Evolutionary conservation across 805 yeast genomes (phyloP), one percentile per base, ranked within the genome.

Genomic region (Wickerhamiella azyma): DNA sequence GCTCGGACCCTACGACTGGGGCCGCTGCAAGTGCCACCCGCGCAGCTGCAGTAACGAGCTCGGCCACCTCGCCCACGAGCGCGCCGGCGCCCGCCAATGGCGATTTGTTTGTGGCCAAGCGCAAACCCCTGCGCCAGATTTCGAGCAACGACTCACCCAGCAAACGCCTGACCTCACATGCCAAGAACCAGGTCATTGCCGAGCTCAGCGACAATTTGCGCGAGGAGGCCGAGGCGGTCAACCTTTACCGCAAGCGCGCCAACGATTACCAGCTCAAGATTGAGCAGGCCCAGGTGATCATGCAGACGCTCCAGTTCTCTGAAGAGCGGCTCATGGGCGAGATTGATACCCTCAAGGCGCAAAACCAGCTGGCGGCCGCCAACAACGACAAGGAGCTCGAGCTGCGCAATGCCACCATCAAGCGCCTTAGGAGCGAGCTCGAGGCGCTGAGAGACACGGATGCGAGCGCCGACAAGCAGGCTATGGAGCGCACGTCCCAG

Each of bases 211-310:
- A 78, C 16, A 76, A 74, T 47, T 61, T 81, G 19, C 77, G 78
- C 39, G 71, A 79, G 2, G 61, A 80, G 13, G 68, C 67, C 35
- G 69, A 72, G 33, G 70, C 74, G 26, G 64, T 80, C 17, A 75
- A 74, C 33, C 65, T 81, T 28, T 85, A 82, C 62, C 80, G 77
- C 56, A 62, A 68, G 14, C 72, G 94, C 50, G 77, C 94, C 29
- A 88, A 83, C 30, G 81, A 79, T 50, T 81, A 84, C 58, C 76
- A 72, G 53, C 68, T 70, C 48, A 82, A 83, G 55, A 66, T 86
- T 21, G 94, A 85, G 55, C 72, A 75, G 42, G 88, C 92, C 2
- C 95, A 88, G 57, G 69, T 78, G 41, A 81, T 84, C 5, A 75
- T 81, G 1, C 67, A 72, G 44, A 71, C 76, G 39, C 76, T 85